Base-by-base conservation (phyloP, 2,329 filamentous ascomycete species). In the Domatiomyces globalis region DNA sequence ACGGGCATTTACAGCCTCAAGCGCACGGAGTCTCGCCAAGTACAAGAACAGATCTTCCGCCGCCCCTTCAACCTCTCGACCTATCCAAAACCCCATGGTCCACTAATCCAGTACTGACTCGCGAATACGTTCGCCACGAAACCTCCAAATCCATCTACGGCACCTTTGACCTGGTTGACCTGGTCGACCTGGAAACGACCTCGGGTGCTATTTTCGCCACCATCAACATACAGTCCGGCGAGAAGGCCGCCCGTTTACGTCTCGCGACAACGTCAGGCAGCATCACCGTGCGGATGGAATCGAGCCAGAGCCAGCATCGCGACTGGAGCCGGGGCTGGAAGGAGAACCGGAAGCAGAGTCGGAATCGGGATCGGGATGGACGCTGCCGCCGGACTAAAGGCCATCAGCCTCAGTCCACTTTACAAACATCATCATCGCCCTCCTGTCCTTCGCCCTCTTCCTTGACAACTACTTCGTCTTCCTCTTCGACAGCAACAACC, bases 171-270 rank as follows among this genome's bases (percentile, higher is more conserved):
- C 59, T 67, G 9, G 63, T 63, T 45, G 65, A 67, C 43, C 54
- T 63, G 0, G 58, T 67, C 4, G 57, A 61, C 19, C 54, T 67
- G 10, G 60, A 56, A 2, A 67, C 65, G 4, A 62, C 54, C 3
- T 60, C 61, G 2, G 65, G 65, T 29, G 58, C 56, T 39, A 63
- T 67, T 43, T 51, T 52, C 15, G 58, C 66, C 9, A 56, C 51
- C 18, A 56, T 67, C 25, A 58, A 62, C 9, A 63, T 63, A n/a
- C 64, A 67, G 43, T 60, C 61, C 10, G 65, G 63, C 27, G 58
- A 63, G 10, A 60, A 62, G 44, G 63, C 33, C 2, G 33, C 33
- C 4, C 33, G 33, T 15, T 46, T 67, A 15, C 49, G 57, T 5
- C 55, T 67, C 18, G 54, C 55, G 39, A 60, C 60, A 3, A 49